Conservation (phyloP, 768 basidiomycete species). For the Suillus tomentosus region DNA sequence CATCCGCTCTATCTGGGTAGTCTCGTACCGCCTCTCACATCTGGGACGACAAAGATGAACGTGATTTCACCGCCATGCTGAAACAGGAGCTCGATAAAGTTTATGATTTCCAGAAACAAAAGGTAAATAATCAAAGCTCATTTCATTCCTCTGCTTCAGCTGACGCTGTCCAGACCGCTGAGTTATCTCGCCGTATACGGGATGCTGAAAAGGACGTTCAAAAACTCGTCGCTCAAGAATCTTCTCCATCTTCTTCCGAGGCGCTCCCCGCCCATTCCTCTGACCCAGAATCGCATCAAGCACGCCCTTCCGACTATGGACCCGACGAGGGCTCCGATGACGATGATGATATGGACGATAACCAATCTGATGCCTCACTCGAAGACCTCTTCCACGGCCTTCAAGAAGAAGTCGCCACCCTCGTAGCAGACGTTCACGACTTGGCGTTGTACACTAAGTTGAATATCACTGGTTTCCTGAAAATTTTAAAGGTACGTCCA, state of each 20-base stretch:
- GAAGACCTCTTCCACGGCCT: conserved; percentile 86
- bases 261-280: conserved; percentile 26
- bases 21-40: conserved; percentile 50
- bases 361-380: conserved; percentile 68
- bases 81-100: conserved; percentile 91
- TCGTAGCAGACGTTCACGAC: conserved; percentile 93
- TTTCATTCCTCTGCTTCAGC: conserved; percentile 8
- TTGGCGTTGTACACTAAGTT: conserved; percentile 93
- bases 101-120: conserved; percentile 88
- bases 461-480: conserved; percentile 98
- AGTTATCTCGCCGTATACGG: conserved; percentile 79
- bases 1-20: conserved; percentile 26
- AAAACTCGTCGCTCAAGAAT: conserved; percentile 67
- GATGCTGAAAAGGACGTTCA: conserved; percentile 83
- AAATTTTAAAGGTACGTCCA: conserved; percentile 82
- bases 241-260: conserved; percentile 26
- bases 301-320: conserved; percentile 43
- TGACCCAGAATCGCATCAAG: conserved; percentile 61
- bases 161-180: conserved; percentile 57
- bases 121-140: conserved; percentile 50
- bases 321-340: conserved; percentile 69
- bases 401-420: conserved; percentile 92
- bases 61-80: conserved; percentile 76
- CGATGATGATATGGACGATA: conserved; percentile 46
- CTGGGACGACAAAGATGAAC: conserved; percentile 83